phyloP scores from a whole-genome alignment of 176 grass and related monocot genomes.

The Pharus latifolius region DNA sequence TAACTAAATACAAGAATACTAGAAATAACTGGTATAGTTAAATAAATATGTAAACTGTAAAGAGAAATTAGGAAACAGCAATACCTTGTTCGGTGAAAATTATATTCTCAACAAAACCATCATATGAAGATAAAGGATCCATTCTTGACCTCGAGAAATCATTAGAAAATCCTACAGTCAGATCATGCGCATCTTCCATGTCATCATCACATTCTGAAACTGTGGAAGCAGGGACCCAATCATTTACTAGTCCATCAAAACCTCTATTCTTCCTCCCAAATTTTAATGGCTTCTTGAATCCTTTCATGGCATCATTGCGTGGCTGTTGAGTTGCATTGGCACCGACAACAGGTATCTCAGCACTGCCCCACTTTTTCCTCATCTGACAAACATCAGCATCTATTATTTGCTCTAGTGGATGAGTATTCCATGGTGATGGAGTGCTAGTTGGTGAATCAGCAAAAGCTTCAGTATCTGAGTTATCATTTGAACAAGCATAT shows the following conservation, averaged over 20 bases:
- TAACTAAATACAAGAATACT: too few species aligned
- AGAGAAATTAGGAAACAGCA: not conserved
- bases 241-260: constrained; percentile 55
- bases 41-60: not conserved
- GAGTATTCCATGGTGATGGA: constrained; percentile 78
- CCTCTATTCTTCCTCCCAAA: constrained; percentile 87
- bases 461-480: constrained; percentile 67
- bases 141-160: constrained; percentile 82
- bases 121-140: constrained; percentile 59
- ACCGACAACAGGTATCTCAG: constrained; percentile 60
- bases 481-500: constrained; percentile 57
- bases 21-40: constrained; percentile 8
- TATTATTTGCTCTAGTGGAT: constrained; percentile 61
- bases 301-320: constrained; percentile 83
- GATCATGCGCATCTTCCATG: constrained; percentile 56
- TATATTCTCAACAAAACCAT: constrained; percentile 57
- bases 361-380: constrained; percentile 92
- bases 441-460: constrained; percentile 66
- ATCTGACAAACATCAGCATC: constrained; percentile 67
- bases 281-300: constrained; percentile 90
- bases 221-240: constrained; percentile 95
- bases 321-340: constrained; percentile 62
- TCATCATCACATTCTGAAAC: constrained; percentile 95
- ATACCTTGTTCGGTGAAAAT: constrained; percentile 83
- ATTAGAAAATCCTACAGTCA: constrained; percentile 42